Percentiles rank a stretch among this genome's conserved stretches.
phyloP scores from a whole-genome alignment of 371 early-diverging fungal species.

The Mortierella sp. region DNA sequence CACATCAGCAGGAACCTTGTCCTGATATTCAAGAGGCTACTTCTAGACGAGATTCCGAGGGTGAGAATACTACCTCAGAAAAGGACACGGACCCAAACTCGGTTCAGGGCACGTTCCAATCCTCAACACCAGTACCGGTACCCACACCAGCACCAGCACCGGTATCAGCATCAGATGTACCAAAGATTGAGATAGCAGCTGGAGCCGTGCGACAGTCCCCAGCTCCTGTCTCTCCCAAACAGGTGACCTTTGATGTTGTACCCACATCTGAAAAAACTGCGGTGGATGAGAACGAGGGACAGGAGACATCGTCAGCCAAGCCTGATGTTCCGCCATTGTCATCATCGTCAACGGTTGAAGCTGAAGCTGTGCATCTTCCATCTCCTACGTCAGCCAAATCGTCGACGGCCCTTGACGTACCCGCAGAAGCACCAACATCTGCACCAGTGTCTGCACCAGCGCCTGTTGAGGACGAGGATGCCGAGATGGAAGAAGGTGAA shows the following conservation, averaged over 20 bases:
- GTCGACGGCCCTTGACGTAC: no score
- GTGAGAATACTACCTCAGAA: background rate
- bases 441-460: background rate
- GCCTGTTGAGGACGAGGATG: constrained; percentile 9
- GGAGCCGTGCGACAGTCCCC: background rate
- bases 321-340: no score
- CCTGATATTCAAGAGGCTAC: no score
- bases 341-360: no score
- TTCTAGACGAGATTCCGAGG: no score
- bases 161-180: no score
- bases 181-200: background rate
- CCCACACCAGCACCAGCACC: background rate
- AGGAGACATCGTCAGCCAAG: no score
- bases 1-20: no score
- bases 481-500: constrained; percentile 24
- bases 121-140: background rate
- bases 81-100: background rate
- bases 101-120: background rate
- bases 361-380: no score
- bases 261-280: background rate
- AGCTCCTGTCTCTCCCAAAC: background rate
- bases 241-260: background rate
- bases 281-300: no score
- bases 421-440: background rate
- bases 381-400: no score